phyloP scores from a whole-genome alignment of 139 green algal species.

The Picochlorum sp. region DNA sequence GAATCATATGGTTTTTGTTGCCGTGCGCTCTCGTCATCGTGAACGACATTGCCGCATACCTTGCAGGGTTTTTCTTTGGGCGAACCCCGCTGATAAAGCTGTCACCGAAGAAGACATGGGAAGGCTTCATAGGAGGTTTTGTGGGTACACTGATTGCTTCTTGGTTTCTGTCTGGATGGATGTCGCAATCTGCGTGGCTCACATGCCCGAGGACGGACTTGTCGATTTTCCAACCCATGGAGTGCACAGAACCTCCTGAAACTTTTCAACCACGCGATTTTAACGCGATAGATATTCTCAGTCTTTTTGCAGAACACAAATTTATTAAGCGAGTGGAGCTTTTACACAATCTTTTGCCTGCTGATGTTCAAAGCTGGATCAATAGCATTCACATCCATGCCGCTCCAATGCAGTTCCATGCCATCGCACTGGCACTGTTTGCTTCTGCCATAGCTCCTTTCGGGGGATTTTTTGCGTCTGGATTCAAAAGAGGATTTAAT shows the following conservation, averaged over 20 bases:
- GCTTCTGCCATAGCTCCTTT: constrained; percentile 94
- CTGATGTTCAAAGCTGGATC: not conserved
- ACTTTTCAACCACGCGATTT: constrained; percentile 51
- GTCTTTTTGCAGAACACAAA: constrained; percentile 2
- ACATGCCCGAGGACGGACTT: constrained; percentile 74
- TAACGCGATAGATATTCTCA: constrained; percentile 27
- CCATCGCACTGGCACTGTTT: constrained; percentile 73
- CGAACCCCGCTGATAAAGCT: constrained; percentile 94
- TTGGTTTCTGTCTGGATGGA: constrained; percentile 56
- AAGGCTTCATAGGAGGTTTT: constrained; percentile 91
- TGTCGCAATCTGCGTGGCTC: constrained; percentile 77
- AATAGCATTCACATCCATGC: constrained; percentile 8
- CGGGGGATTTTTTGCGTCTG: constrained; percentile 94
- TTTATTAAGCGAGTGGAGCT: not conserved
- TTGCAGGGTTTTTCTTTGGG: constrained; percentile 87
- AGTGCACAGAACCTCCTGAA: constrained; percentile 37
- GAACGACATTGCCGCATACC: constrained; percentile 96
- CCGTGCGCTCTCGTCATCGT: constrained; percentile 86
- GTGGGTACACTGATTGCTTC: constrained; percentile 69
- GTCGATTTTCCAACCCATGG: constrained; percentile 49
- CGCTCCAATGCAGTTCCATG: constrained; percentile 50
- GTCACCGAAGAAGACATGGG: constrained; percentile 99
- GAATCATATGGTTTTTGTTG: constrained; percentile 96
- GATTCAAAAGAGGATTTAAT: constrained; percentile 98
- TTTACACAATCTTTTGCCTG: constrained; percentile 11